Evolutionary conservation across 345 rosid genomes (phyloP).

Genomic region (Populus deltoides): DNA sequence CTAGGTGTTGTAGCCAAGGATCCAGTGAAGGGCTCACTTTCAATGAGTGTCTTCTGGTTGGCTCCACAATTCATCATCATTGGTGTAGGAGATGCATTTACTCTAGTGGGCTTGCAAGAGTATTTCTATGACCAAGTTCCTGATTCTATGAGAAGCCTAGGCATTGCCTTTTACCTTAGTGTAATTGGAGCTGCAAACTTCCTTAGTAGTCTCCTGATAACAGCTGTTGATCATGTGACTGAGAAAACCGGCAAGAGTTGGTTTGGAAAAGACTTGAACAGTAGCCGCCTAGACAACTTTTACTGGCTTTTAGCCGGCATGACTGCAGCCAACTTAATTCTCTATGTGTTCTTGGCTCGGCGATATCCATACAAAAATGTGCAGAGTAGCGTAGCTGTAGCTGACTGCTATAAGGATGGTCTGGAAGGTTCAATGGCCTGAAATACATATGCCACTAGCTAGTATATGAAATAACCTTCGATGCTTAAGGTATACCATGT

Average conservation of each 20-base stretch:
- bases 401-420: conserved; percentile 50
- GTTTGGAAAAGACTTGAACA: conserved; percentile 75
- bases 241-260: conserved; percentile 29
- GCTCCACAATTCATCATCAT: conserved; percentile 75
- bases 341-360: conserved; percentile 53
- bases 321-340: conserved; percentile 42
- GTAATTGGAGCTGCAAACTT: conserved; percentile 78
- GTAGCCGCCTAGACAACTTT: conserved; percentile 71
- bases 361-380: conserved; percentile 75
- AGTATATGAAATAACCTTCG: not conserved
- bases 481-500: not conserved
- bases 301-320: conserved; percentile 69
- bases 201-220: conserved; percentile 67
- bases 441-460: not conserved
- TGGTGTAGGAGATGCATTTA: conserved; percentile 73
- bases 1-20: conserved; percentile 27
- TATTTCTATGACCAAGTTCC: conserved; percentile 96
- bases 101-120: conserved; percentile 87
- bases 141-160: conserved; percentile 89
- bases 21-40: conserved; percentile 38
- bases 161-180: conserved; percentile 85
- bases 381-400: conserved; percentile 57
- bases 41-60: conserved; percentile 82
- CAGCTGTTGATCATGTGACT: conserved; percentile 23
- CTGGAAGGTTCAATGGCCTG: conserved; percentile 25